Evolutionary conservation across 2,329 filamentous ascomycete genomes (phyloP), one percentile per base, ranked within the genome.

Genomic region (Hymenoscyphus occultus): DNA sequence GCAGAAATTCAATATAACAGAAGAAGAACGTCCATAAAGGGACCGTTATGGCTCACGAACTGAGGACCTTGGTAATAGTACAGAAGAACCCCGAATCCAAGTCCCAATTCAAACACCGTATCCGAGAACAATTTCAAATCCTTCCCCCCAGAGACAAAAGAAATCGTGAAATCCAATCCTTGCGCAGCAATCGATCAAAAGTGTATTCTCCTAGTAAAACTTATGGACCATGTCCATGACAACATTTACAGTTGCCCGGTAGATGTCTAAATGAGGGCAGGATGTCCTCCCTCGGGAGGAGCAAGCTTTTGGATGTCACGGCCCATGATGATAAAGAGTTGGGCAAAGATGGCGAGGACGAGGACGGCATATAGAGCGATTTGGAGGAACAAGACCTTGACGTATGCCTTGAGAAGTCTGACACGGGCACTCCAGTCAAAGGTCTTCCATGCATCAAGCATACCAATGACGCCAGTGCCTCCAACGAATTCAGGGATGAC

Each of bases 401-500:
- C 79, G 72, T 92, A 90, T 39, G 95, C 83, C 78, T 90, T 88
- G 74, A 93, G 77, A 60, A 96, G 83, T 64, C 93, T 86, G 70
- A 87, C 81, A 77, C 92, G 89, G 56, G 91, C 87, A 66, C 86
- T 81, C 76, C 85, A 85, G 75, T 89, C 86, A 77, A 97, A 93
- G 42, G 87, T 91, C 72, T 82, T 84, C 91, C 92, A 93, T 0
- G 92, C 93, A 72, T 94, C 90, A 60, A 85, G 76, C 73, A 94
- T 84, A 51, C 89, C 85, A 67, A 91, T 83, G 70, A 86, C 87
- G 70, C 91, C 90, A 68, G 83, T 85, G 63, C 90, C 91, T 65
- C 86, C 88, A n/a, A 92, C 81, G 60, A 92, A 83, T 66, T 86
- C 84, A n/a, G 91, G 88, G 69, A 89, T 86, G 35, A 94, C 86